Base-by-base conservation (phyloP, 148 eudicot genomes). In the Arctostaphylos glauca region DNA sequence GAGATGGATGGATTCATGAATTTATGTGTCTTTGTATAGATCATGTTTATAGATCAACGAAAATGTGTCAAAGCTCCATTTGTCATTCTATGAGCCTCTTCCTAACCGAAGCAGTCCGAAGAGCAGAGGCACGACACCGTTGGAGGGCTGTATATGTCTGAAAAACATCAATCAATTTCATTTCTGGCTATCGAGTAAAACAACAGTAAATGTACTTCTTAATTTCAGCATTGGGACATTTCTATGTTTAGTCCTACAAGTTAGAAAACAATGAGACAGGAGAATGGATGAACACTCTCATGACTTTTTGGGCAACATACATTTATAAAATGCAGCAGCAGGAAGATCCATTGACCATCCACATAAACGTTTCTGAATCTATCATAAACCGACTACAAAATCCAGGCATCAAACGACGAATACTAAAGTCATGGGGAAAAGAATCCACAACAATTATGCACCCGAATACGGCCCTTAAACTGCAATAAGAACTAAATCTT, bases 401-500 rank as follows among this genome's bases (percentile, higher is more conserved):
- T 21, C 68, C 68, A 18, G 0, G 68, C 38, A 70, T 70, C 74
- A 15, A 70, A 70, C 47, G 12, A 31, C 3, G 46, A 38, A 67
- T 67, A 68, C 47, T 41, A 23, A 58, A 44, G 13, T 72, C n/a
- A 44, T 18, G 3, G 21, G 4, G 10, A 44, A 72, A 72, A 71
- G 4, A 72, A 72, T 72, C 52, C 50, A 72, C n/a, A 46, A 23
- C 76, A 72, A 72, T 43, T 72, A 44, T 31, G 74, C 74, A 70
- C 21, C 19, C 49, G 31, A 43, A 72, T 72, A 72, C 3, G 0
- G 15, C n/a, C 74, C 74, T 3, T 14, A 38, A 68, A 68, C 47
- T 41, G n/a, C n/a, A n/a, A n/a, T n/a, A n/a, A n/a, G n/a, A n/a
- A n/a, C n/a, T n/a, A n/a, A 31, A 31, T 31, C 38, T 31, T 31